Evolutionary conservation across 805 yeast species (phyloP).

Genomic region (Kregervanrija delftensis): DNA sequence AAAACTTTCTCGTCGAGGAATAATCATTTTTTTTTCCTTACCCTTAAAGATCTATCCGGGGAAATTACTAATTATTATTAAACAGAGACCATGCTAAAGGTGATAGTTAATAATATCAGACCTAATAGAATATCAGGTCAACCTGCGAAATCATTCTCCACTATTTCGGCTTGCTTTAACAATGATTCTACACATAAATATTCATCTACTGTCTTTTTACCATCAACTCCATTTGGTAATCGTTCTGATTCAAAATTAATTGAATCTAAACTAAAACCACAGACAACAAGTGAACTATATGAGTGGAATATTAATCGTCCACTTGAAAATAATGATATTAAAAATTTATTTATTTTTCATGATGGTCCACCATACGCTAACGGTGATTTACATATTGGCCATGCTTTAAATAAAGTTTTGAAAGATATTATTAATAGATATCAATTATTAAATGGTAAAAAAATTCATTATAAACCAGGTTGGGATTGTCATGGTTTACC

Average conservation of each 20-base stretch:
- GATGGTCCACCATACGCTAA: conserved; percentile 99
- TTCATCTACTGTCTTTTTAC: conserved; percentile 36
- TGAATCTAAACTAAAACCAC: conserved; percentile 37
- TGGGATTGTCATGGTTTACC: conserved; percentile 99
- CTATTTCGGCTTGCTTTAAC: not conserved
- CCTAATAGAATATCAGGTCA: no score
- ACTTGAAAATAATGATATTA: conserved; percentile 19
- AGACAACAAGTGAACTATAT: conserved; percentile 56
- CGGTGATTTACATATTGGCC: conserved; percentile 89
- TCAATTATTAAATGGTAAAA: conserved; percentile 51
- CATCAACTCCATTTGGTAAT: conserved; percentile 61
- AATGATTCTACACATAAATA: conserved; percentile 14
- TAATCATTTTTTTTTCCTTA: no score
- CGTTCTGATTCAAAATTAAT: conserved; percentile 45
- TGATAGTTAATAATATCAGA: no score
- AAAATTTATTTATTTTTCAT: conserved; percentile 60
- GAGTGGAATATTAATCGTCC: conserved; percentile 44
- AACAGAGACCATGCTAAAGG: no score
- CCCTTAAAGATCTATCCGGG: no score
- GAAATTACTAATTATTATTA: no score
- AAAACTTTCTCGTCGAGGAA: no score
- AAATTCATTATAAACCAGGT: conserved; percentile 77
- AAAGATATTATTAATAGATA: conserved; percentile 81
- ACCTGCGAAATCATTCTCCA: no score
- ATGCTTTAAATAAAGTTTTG: conserved; percentile 80